A percentile compares a stretch with the other conserved stretches of the same genome.
Evolutionary conservation across 2,329 filamentous ascomycete genomes (phyloP).

Genomic region (Passalora sequoiae): DNA sequence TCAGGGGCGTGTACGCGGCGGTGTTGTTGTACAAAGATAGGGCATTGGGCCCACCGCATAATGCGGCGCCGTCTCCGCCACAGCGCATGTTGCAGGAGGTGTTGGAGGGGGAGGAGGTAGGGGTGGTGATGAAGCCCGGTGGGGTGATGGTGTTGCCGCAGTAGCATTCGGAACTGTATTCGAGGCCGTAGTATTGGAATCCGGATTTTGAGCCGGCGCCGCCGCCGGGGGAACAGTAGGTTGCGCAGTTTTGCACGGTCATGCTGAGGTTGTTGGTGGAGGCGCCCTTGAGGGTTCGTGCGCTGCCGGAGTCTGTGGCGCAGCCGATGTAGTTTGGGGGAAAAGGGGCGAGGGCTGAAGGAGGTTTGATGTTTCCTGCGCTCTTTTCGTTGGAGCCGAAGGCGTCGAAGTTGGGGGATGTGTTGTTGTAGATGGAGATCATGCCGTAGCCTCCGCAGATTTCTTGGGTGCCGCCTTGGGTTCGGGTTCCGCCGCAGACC

Average conservation of each 20-base stretch:
- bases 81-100: slow-evolving; percentile 27
- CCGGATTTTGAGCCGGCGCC: slow-evolving; percentile 7
- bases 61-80: slow-evolving; percentile 21
- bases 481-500: slow-evolving; percentile 28
- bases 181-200: slow-evolving; percentile 31
- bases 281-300: slow-evolving; percentile 23
- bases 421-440: slow-evolving; percentile 34
- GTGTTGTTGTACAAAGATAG: slow-evolving; percentile 28
- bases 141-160: slow-evolving; percentile 25
- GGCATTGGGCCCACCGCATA: slow-evolving; percentile 30
- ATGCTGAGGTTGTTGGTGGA: slow-evolving; percentile 20
- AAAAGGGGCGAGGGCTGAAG: slow-evolving; percentile 19
- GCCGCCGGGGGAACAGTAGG: slow-evolving; percentile 21
- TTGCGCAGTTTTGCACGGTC: slow-evolving; percentile 28
- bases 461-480: slow-evolving; percentile 23
- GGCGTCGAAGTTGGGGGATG: slow-evolving; percentile 24
- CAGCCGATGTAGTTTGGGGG: slow-evolving; percentile 31
- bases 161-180: slow-evolving; percentile 32
- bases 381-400: slow-evolving; percentile 20
- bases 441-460: slow-evolving; percentile 31
- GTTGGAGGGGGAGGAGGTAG: slow-evolving; percentile 17
- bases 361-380: slow-evolving; percentile 20
- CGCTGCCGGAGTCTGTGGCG: slow-evolving; percentile 22
- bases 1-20: slow-evolving; percentile 15
- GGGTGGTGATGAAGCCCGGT: slow-evolving; percentile 11